Evolutionary conservation across 257 asterid species (phyloP).

Genomic region (Solanum pinnatisectum): DNA sequence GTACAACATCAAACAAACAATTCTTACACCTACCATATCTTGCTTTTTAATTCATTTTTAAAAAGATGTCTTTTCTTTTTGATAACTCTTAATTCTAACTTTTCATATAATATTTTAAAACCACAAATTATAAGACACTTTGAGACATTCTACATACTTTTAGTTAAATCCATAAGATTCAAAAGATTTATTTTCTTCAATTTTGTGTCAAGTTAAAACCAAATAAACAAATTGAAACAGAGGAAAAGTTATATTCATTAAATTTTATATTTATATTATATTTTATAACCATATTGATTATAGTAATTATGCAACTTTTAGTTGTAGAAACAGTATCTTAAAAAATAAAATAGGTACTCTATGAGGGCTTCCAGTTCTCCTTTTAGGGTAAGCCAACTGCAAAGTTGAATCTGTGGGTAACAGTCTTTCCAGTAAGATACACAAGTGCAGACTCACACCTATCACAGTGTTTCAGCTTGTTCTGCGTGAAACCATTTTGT

Average conservation of each 20-base stretch:
- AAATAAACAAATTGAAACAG: too few relatives aligned
- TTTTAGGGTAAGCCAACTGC: not conserved
- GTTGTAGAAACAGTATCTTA: not conserved
- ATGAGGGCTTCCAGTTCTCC: not conserved
- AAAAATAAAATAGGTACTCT: not conserved
- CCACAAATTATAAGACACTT: not conserved
- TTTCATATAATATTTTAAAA: not conserved
- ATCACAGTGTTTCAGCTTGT: not conserved
- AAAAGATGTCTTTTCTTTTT: not conserved
- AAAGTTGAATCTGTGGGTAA: not conserved
- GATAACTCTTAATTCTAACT: not conserved
- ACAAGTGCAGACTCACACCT: not conserved
- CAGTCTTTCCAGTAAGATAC: not conserved
- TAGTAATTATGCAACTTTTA: not conserved
- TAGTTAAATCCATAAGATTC: not conserved
- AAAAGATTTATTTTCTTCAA: too few relatives aligned
- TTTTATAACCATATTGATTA: not conserved
- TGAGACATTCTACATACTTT: not conserved
- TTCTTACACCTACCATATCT: not conserved
- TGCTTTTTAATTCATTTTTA: not conserved
- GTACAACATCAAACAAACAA: not conserved
- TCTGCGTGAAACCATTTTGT: not conserved
- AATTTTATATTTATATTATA: not conserved
- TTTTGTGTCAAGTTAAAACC: not conserved
- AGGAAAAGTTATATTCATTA: too few relatives aligned